phyloP scores from a whole-genome alignment of 2,329 filamentous ascomycete genomes.

The Aspergillus vadensis region DNA sequence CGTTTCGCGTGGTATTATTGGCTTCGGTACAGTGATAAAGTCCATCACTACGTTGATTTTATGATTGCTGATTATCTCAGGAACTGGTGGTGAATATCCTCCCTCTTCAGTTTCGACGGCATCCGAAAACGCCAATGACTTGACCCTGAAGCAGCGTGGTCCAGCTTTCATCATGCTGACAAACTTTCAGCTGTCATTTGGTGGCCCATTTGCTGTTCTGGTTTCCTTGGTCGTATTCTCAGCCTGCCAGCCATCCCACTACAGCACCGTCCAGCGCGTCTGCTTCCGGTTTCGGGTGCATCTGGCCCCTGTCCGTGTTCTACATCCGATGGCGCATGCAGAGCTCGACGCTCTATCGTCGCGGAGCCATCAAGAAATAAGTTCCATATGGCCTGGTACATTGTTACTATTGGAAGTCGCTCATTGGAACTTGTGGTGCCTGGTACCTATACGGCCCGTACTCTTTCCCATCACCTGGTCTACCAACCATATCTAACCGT shows the following conservation, averaged over 20 bases:
- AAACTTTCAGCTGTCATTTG: conserved; percentile 1
- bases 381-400: background rate
- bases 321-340: conserved; percentile 6
- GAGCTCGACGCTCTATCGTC: conserved; percentile 5
- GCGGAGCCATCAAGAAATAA: conserved; percentile 5
- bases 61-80: background rate
- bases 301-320: conserved; percentile 5
- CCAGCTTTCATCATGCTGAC: conserved; percentile 9
- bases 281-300: conserved; percentile 5
- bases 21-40: background rate
- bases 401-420: conserved; percentile 2
- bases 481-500: too few species aligned
- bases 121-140: conserved; percentile 5
- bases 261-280: conserved; percentile 5
- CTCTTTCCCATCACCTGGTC: background rate
- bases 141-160: background rate
- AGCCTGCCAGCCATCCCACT: conserved; percentile 3
- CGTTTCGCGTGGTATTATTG: background rate
- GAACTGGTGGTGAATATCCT: conserved; percentile 6
- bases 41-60: background rate
- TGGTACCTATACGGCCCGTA: conserved; percentile 3
- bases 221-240: conserved; percentile 4
- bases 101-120: background rate
- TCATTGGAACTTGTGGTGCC: conserved; percentile 7
- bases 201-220: background rate